Evolutionary conservation across 129 eudicot species (phyloP).

Genomic region (Centella asiatica): DNA sequence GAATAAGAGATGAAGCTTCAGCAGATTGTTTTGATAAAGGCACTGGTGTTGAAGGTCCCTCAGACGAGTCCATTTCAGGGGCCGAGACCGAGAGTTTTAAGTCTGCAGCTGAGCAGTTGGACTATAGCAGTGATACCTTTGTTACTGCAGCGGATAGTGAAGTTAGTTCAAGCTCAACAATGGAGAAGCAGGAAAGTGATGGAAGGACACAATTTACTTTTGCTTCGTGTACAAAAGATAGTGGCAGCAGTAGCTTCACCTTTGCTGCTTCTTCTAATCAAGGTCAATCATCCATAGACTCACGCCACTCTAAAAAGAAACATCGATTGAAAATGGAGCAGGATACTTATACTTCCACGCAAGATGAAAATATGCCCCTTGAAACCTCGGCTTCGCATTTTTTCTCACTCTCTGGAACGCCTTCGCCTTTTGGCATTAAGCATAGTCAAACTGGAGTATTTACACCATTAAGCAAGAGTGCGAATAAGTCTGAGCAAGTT

Average conservation of each 20-base stretch:
- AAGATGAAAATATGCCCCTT: slow-evolving; percentile 27
- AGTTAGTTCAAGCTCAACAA: slow-evolving; percentile 32
- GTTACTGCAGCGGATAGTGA: slow-evolving; percentile 50
- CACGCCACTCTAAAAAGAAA: slow-evolving; percentile 58
- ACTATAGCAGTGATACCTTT: slow-evolving; percentile 42
- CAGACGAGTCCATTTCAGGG: slow-evolving; percentile 38
- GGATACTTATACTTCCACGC: slow-evolving; percentile 33
- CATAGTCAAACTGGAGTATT: slow-evolving; percentile 26
- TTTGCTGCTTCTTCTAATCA: slow-evolving; percentile 58
- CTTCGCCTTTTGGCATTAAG: slow-evolving; percentile 34
- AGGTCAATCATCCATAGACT: slow-evolving; percentile 34
- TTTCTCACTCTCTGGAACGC: slow-evolving; percentile 32
- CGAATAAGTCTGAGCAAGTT: slow-evolving; percentile 25
- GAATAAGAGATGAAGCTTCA: slow-evolving; percentile 29
- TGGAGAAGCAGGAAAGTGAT: slow-evolving; percentile 49
- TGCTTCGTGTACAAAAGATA: slow-evolving; percentile 42
- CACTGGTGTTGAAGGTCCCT: slow-evolving; percentile 19
- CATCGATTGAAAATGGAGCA: slow-evolving; percentile 33
- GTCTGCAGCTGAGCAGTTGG: slow-evolving; percentile 60
- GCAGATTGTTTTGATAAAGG: slow-evolving; percentile 20
- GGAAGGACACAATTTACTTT: slow-evolving; percentile 29
- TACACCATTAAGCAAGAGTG: slow-evolving; percentile 20
- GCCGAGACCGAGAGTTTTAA: slow-evolving; percentile 77
- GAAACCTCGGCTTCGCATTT: slow-evolving; percentile 27
- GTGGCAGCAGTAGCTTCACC: slow-evolving; percentile 32